These are phyloP conservation scores for Arachnomyces sp. DNA, from an alignment of 2,329 filamentous ascomycete genomes.

Conservation along the genomic window DNA sequence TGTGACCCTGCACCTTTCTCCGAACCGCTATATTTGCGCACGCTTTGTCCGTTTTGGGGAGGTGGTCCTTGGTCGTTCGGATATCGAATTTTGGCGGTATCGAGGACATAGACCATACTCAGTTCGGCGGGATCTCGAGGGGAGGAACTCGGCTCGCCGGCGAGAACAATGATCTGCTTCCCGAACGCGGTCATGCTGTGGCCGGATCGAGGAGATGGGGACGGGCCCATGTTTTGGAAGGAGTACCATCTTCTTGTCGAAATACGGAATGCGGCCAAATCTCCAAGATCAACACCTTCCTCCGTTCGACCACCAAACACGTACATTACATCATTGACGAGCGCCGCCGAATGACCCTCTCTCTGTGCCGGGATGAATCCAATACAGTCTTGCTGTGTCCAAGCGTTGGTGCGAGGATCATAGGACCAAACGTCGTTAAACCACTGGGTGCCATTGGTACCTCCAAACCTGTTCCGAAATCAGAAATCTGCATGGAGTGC, in stretches of 20 bases:
- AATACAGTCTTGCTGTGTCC: conserved; percentile 89
- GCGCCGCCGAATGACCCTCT: conserved; percentile 86
- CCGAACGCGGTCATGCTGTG: conserved; percentile 96
- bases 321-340: conserved; percentile 99
- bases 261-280: conserved; percentile 79
- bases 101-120: conserved; percentile 81
- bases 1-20: conserved; percentile 37
- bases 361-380: conserved; percentile 91
- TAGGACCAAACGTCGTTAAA: conserved; percentile 99
- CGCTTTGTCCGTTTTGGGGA: conserved; percentile 35
- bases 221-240: conserved; percentile 98
- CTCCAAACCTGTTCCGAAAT: conserved; percentile 66
- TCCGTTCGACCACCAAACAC: conserved; percentile 94
- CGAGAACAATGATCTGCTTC: conserved; percentile 85
- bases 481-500: conserved; percentile 8
- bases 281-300: conserved; percentile 84
- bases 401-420: conserved; percentile 72
- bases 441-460: conserved; percentile 92
- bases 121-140: conserved; percentile 74
- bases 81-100: conserved; percentile 94
- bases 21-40: conserved; percentile 33
- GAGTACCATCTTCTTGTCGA: conserved; percentile 92
- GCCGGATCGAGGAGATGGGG: conserved; percentile 84
- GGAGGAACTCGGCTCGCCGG: conserved; percentile 87
- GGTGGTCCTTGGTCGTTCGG: conserved; percentile 59